A percentile compares a stretch with the other conserved stretches of the same genome.
These are phyloP conservation scores for Lophiostoma macrostomum DNA, from an alignment of 495 filamentous ascomycete species.

Conservation along the genomic window DNA sequence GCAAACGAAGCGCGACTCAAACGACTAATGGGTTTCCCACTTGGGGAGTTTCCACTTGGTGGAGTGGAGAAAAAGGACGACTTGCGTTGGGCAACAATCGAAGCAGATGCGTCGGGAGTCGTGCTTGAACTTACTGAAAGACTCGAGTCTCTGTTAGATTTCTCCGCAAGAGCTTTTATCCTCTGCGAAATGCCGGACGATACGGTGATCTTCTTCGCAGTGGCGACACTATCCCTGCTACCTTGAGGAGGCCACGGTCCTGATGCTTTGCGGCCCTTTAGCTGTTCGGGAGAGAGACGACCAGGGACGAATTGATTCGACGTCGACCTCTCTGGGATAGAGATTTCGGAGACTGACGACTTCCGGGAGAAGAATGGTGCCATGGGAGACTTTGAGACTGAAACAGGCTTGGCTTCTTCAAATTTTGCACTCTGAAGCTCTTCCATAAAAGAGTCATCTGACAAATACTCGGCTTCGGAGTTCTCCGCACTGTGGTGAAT, in stretches of 20 bases:
- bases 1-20: constrained; percentile 27
- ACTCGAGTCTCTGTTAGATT: constrained; percentile 33
- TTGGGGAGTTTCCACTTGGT: constrained; percentile 22
- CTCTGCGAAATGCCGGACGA: constrained; percentile 85
- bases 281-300: constrained; percentile 18
- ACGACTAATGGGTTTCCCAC: constrained; percentile 15
- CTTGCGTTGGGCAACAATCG: constrained; percentile 34
- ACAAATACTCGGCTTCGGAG: constrained; percentile 60
- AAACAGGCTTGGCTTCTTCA: constrained; percentile 78
- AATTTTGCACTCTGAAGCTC: constrained; percentile 80
- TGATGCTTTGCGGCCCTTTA: constrained; percentile 16
- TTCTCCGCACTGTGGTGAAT: constrained; percentile 35
- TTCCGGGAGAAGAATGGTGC: constrained; percentile 57
- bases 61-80: constrained; percentile 33
- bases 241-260: constrained; percentile 22
- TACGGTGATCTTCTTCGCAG: constrained; percentile 74
- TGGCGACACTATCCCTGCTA: constrained; percentile 36
- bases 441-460: constrained; percentile 86
- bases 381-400: constrained; percentile 81
- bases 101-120: constrained; percentile 27
- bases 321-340: constrained; percentile 17
- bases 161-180: constrained; percentile 71
- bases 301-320: constrained; percentile 15
- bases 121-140: constrained; percentile 29
- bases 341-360: constrained; percentile 31